A percentile compares a stretch with the other conserved stretches of the same genome.
phyloP scores from a whole-genome alignment of 2,329 filamentous ascomycete genomes.

The Neodidymelliopsis sp. region DNA sequence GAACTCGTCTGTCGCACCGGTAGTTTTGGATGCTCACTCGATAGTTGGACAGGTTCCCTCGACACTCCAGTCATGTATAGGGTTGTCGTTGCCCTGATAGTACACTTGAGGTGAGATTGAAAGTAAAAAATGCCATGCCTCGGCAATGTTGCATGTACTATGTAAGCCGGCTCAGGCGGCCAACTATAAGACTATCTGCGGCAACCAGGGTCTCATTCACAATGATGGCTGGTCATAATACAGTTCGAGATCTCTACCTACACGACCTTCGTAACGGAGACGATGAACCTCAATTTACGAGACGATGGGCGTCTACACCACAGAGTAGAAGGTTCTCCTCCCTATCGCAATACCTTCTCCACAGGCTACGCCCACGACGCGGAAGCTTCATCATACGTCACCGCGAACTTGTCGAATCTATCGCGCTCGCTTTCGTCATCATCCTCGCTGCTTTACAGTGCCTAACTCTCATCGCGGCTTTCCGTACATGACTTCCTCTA shows the following conservation, averaged over 20 bases:
- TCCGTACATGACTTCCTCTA: not conserved
- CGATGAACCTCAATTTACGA: not conserved
- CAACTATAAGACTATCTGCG: conserved; percentile 9
- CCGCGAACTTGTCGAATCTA: conserved; percentile 4
- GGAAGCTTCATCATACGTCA: not conserved
- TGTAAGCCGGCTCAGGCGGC: not conserved
- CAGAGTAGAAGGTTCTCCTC: conserved; percentile 14
- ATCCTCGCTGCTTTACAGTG: conserved; percentile 23
- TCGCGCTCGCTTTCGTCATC: conserved; percentile 10
- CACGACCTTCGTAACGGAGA: too few relatives aligned
- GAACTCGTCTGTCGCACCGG: too few relatives aligned
- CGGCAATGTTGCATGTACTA: not conserved
- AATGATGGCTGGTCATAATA: too few relatives aligned
- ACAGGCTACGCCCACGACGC: not conserved
- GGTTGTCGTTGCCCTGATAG: too few relatives aligned
- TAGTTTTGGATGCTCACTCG: too few relatives aligned
- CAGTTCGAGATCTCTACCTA: not conserved
- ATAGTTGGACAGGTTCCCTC: too few relatives aligned
- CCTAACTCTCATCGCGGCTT: conserved; percentile 25
- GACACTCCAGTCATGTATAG: too few relatives aligned
- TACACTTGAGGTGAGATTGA: conserved; percentile 1
- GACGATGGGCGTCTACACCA: conserved; percentile 1
- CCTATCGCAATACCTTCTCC: conserved; percentile 1
- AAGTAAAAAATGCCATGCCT: not conserved
- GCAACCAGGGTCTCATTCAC: not conserved